Evolutionary conservation across 1,284 basidiomycete species (phyloP), one percentile per base, ranked within the genome.

Genomic region (Puccinia coronata): DNA sequence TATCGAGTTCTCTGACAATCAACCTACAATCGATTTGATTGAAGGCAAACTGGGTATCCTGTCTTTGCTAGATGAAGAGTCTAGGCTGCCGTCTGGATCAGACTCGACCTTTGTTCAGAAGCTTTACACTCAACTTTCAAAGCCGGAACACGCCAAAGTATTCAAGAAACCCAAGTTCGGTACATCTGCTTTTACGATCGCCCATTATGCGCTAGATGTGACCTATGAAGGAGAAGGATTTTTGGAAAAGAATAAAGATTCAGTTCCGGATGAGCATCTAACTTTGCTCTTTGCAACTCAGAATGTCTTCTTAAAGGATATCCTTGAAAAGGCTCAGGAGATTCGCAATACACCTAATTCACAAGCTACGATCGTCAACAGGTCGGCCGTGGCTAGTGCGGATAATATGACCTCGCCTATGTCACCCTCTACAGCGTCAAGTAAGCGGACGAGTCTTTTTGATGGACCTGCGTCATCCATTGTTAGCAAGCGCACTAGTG

Each of bases 141-240:
- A 94, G 85, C 91, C 94, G 18, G 92, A 93, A 84, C 92, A 92
- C 88, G 93, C 93, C 86, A 90, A 90, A 51, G 92, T 98, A 1
- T 98, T 94, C 91, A 98, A 98, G 88, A 98, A 98, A 87, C 96
- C 97, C 59, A 91, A 97, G 39, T 99, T 99, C 87, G 96, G 96
- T 65, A 95, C 94, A 85, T 93, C 94, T 57, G 92, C 96, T 0
- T 99, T 99, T 88, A 99, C 96, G 0, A 96, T 99, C 84, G 93
- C 96, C 11, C 97, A 99, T 86, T 99, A 99, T 86, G 97, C 97
- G 9, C 89, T 96, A 84, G 96, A 99, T 86, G 97, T 99, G 82
- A 97, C 95, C 0, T 99, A 99, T 87, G 96, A 98, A 85, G 95
- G 93, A 9, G 96, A 98, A 83, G 96, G 97, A 23, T 99, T 99